Base-by-base conservation (phyloP, 352 stramenopile genomes). In the Globisporangium barbulae region DNA sequence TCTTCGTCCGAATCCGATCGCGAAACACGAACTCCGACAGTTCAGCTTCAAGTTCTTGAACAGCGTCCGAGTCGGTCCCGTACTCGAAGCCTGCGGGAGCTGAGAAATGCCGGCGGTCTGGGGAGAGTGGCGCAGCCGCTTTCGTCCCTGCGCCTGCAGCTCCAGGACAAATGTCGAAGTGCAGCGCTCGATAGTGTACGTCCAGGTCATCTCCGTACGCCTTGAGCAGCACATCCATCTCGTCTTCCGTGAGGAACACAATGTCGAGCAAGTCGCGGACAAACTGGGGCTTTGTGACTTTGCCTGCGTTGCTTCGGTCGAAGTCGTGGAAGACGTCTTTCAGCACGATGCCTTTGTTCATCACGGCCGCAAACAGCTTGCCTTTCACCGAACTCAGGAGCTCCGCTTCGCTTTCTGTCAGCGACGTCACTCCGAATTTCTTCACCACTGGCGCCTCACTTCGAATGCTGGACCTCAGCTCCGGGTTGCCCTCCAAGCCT, bases 261-360 rank as follows among this genome's bases (percentile, higher is more conserved):
- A 93, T 80, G 61, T 90, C 79, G 0, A 84, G 71, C 30, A 94
- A 63, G 59, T 91, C 81, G 13, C 86, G 73, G 2, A 90, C 70
- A 53, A 95, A 95, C 69, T 93, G 84, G 9, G 85, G 45, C 50
- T 88, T 88, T 6, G 85, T 93, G 33, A 95, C 86, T 59, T 91
- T 91, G 30, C 86, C 86, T 12, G 83, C 83, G 54, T 95, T 93
- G 69, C 77, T 93, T 49, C 81, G 76, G 56, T 95, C 85, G 25
- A 95, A 95, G 62, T 95, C 86, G 48, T 85, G 86, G 59, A 95
- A 95, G 0, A 95, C 85, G 52, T 94, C 85, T 61, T 95, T 95
- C 8, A 95, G 65, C n/a, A 95, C 82, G 48, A 95, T 79, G 9
- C 86, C 86, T 58, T 91, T 92, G 68, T 76, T 85, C 62, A 81